Evolutionary conservation across 805 yeast genomes (phyloP).

Genomic region (Spathaspora sp.): DNA sequence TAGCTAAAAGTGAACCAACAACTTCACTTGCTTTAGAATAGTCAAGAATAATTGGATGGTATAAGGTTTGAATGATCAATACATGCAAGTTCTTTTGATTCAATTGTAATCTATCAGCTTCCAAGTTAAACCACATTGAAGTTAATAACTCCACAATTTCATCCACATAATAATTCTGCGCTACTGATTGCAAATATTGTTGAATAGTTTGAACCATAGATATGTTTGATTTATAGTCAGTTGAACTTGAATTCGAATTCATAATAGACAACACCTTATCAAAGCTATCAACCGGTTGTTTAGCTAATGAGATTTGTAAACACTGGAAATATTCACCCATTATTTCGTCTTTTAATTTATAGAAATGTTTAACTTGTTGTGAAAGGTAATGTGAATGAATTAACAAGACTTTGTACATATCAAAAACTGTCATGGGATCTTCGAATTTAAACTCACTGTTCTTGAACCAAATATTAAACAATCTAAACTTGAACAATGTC

Average conservation of each 20-base stretch:
- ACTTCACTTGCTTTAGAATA: slow-evolving; percentile 26
- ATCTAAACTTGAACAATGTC: slow-evolving; percentile 19
- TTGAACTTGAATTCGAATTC: slow-evolving; percentile 16
- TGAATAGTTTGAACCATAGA: slow-evolving; percentile 19
- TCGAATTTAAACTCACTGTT: slow-evolving; percentile 4
- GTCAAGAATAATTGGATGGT: slow-evolving; percentile 38
- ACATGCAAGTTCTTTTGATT: slow-evolving; percentile 65
- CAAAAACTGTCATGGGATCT: slow-evolving; percentile 1
- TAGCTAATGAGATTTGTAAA: slow-evolving; percentile 2
- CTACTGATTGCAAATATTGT: slow-evolving; percentile 7
- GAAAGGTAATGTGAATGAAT: slow-evolving; percentile 10
- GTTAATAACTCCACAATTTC: slow-evolving; percentile 30
- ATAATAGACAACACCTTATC: slow-evolving; percentile 9
- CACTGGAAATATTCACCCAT: slow-evolving; percentile 17
- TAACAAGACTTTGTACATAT: neutral
- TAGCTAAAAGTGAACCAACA: slow-evolving; percentile 22
- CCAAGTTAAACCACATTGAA: slow-evolving; percentile 56
- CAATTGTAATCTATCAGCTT: slow-evolving; percentile 56
- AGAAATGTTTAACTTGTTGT: slow-evolving; percentile 29
- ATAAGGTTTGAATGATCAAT: slow-evolving; percentile 47
- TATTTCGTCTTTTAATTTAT: slow-evolving; percentile 41
- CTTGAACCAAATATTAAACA: slow-evolving; percentile 21
- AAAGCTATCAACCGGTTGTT: neutral
- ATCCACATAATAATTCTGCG: slow-evolving; percentile 5
- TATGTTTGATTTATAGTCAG: slow-evolving; percentile 21